These are phyloP conservation scores for Rugonectria rugulosa DNA, from an alignment of 2,329 filamentous ascomycete genomes.

Conservation along the genomic window DNA sequence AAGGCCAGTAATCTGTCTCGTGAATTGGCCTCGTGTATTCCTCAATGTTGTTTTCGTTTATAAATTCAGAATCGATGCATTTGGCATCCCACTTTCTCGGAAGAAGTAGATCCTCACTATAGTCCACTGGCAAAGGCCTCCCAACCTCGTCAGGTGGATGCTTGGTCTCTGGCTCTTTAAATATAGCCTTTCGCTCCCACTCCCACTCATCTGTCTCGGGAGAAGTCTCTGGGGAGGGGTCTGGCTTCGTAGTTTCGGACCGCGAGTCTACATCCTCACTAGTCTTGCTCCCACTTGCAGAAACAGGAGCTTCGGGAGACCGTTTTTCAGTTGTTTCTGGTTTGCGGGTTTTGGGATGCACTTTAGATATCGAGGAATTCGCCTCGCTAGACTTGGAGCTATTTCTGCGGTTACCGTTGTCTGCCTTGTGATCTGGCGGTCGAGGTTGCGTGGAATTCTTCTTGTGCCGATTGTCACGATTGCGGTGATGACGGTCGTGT, in stretches of 20 bases:
- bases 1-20: slow-evolving; percentile 49
- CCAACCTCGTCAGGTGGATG: slow-evolving; percentile 56
- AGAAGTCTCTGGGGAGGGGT: slow-evolving; percentile 14
- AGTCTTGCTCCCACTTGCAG: slow-evolving; percentile 17
- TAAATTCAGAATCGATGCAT: slow-evolving; percentile 54
- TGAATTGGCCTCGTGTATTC: slow-evolving; percentile 53
- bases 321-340: slow-evolving; percentile 31
- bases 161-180: slow-evolving; percentile 43
- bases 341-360: slow-evolving; percentile 37
- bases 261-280: slow-evolving; percentile 15
- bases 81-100: slow-evolving; percentile 53
- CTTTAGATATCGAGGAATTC: slow-evolving; percentile 32
- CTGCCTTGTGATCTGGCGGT: slow-evolving; percentile 37
- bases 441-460: slow-evolving; percentile 32
- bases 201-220: slow-evolving; percentile 45
- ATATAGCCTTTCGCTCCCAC: slow-evolving; percentile 50
- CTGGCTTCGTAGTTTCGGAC: slow-evolving; percentile 17
- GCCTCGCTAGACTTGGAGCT: slow-evolving; percentile 14
- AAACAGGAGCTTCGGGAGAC: slow-evolving; percentile 16
- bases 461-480: slow-evolving; percentile 40
- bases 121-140: slow-evolving; percentile 52
- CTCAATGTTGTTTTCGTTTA: slow-evolving; percentile 51
- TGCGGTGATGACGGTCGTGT: slow-evolving; percentile 43
- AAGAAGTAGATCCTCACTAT: slow-evolving; percentile 55
- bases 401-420: slow-evolving; percentile 24